phyloP scores from a whole-genome alignment of 108 stramenopile genomes.

The Cyclostephanos tholiformis region DNA sequence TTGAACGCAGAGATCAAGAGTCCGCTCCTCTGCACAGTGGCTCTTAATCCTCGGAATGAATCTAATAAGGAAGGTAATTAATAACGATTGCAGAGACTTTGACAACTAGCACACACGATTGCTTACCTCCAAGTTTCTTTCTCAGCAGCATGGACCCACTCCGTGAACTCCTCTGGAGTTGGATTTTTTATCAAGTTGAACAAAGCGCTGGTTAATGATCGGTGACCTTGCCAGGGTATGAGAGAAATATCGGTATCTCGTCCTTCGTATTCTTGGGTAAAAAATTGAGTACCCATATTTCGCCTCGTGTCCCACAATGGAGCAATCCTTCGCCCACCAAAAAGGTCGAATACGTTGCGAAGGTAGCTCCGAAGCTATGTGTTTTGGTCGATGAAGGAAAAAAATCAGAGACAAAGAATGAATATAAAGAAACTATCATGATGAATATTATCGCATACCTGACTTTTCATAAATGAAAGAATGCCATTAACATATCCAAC shows the following conservation, averaged over 20 bases:
- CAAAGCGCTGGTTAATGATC: slow-evolving; percentile 78
- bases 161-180: slow-evolving; percentile 72
- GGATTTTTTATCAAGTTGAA: slow-evolving; percentile 91
- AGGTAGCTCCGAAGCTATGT: slow-evolving; percentile 72
- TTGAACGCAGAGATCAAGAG: slow-evolving; percentile 85
- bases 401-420: neutral
- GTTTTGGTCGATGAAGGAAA: neutral
- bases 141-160: slow-evolving; percentile 82
- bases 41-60: slow-evolving; percentile 87
- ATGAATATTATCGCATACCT: slow-evolving; percentile 29
- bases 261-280: slow-evolving; percentile 96
- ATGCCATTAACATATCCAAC: slow-evolving; percentile 79
- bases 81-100: neutral
- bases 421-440: neutral
- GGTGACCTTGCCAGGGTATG: slow-evolving; percentile 89
- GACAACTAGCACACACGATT: neutral
- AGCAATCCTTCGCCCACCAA: slow-evolving; percentile 78
- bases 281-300: slow-evolving; percentile 72
- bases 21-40: slow-evolving; percentile 85
- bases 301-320: slow-evolving; percentile 82
- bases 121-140: slow-evolving; percentile 82
- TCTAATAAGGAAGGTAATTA: neutral
- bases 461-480: slow-evolving; percentile 86
- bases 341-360: slow-evolving; percentile 78
- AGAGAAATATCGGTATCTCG: slow-evolving; percentile 95